Conservation (phyloP, 768 basidiomycete genomes). For the Cyclocybe aegerita region DNA sequence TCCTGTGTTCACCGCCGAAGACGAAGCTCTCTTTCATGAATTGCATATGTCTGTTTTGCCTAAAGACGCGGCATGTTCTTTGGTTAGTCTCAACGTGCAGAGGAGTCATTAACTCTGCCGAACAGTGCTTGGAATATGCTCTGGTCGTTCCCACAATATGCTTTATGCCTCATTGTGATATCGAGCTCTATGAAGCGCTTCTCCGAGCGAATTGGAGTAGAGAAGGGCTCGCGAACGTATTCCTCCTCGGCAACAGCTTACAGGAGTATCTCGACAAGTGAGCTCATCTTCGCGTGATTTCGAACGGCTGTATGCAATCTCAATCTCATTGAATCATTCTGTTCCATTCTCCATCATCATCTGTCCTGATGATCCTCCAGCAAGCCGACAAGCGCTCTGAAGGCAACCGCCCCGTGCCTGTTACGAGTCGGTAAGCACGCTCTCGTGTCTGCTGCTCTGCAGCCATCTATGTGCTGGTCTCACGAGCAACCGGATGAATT, state of each 20-base stretch:
- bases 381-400: constrained; percentile 49
- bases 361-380: constrained; percentile 33
- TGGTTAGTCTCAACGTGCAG: not conserved
- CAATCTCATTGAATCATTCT: not conserved
- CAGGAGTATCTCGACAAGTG: constrained; percentile 69
- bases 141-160: constrained; percentile 53
- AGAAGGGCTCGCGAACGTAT: constrained; percentile 41
- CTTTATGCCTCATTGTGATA: constrained; percentile 81
- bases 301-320: not conserved
- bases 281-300: constrained; percentile 14
- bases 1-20: constrained; percentile 70
- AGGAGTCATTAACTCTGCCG: not conserved
- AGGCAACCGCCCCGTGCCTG: constrained; percentile 51
- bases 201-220: constrained; percentile 60
- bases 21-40: constrained; percentile 49
- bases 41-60: constrained; percentile 35
- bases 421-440: constrained; percentile 47
- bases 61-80: constrained; percentile 50
- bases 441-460: constrained; percentile 8
- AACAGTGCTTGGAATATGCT: constrained; percentile 33
- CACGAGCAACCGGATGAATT: not conserved
- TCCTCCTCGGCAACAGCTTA: constrained; percentile 68
- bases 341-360: constrained; percentile 6
- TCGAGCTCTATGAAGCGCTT: constrained; percentile 66
- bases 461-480: constrained; percentile 7